Evolutionary conservation across 2,329 filamentous ascomycete species (phyloP).

Genomic region (Cladorrhinum sp.): DNA sequence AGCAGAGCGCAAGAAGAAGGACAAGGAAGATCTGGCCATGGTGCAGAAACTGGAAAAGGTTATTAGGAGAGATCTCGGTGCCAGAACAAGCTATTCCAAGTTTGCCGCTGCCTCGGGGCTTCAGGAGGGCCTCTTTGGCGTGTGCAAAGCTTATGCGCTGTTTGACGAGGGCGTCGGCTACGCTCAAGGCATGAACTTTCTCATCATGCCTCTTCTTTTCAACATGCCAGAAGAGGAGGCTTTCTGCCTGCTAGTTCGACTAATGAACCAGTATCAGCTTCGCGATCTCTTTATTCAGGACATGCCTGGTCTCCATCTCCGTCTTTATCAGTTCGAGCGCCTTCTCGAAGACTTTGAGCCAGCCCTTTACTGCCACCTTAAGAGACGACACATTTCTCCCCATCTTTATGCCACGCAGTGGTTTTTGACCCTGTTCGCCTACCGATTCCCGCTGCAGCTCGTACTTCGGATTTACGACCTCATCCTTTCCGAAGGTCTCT

Average conservation of each 20-base stretch:
- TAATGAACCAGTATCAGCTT: constrained; percentile 96
- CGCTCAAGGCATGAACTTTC: constrained; percentile 98
- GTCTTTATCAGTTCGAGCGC: constrained; percentile 92
- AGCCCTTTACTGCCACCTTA: constrained; percentile 89
- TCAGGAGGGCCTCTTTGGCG: constrained; percentile 88
- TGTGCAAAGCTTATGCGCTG: constrained; percentile 96
- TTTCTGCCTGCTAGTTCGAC: constrained; percentile 83
- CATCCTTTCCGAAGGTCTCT: constrained; percentile 87
- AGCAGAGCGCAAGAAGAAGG: constrained; percentile 71
- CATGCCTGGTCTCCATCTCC: constrained; percentile 93
- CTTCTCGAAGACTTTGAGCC: constrained; percentile 92
- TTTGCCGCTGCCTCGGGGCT: constrained; percentile 87
- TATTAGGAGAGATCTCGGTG: constrained; percentile 86
- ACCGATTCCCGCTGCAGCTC: constrained; percentile 92
- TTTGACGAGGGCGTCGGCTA: constrained; percentile 95
- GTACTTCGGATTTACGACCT: constrained; percentile 96
- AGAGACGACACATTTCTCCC: constrained; percentile 79
- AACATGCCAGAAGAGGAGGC: constrained; percentile 99
- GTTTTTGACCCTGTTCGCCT: constrained; percentile 98
- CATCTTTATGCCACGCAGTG: constrained; percentile 97
- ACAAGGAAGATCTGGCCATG: constrained; percentile 71
- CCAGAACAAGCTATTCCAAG: constrained; percentile 93
- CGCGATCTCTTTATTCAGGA: constrained; percentile 92
- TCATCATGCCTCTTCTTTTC: constrained; percentile 93
- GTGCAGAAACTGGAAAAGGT: constrained; percentile 84